These are phyloP conservation scores for Nigrospora osmanthi DNA, from an alignment of 2,329 filamentous ascomycete species.

Conservation along the genomic window DNA sequence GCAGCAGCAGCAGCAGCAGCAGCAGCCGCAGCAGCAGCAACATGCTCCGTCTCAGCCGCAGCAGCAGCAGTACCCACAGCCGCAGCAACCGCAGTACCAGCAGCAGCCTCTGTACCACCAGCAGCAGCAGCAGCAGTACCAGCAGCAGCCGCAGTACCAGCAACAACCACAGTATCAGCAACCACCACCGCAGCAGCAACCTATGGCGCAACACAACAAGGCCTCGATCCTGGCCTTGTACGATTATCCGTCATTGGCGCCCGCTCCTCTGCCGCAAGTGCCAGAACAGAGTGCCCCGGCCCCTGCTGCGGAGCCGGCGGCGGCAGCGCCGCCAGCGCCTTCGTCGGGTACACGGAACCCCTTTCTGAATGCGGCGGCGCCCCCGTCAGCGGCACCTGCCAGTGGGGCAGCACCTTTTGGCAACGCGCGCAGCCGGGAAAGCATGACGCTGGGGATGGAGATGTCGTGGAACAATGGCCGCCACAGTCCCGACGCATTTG, in stretches of 20 bases:
- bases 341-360: too few species aligned
- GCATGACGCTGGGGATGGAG: constrained; percentile 57
- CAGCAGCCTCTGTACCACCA: constrained; percentile 13
- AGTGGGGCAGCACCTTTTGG: constrained; percentile 10
- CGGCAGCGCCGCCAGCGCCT: constrained; percentile 12
- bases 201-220: constrained; percentile 41
- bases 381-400: not conserved
- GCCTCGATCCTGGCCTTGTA: constrained; percentile 71
- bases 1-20: constrained; percentile 14
- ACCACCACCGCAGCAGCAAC: constrained; percentile 20
- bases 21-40: constrained; percentile 9
- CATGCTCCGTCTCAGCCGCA: constrained; percentile 16
- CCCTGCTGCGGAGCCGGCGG: constrained; percentile 13
- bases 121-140: constrained; percentile 10
- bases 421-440: constrained; percentile 58
- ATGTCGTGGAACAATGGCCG: constrained; percentile 61
- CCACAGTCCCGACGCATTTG: constrained; percentile 75
- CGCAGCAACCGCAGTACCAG: constrained; percentile 18
- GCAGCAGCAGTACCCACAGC: constrained; percentile 25
- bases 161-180: constrained; percentile 19
- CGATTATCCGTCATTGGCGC: constrained; percentile 48
- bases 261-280: constrained; percentile 20
- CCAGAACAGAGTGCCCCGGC: constrained; percentile 13
- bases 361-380: constrained; percentile 2
- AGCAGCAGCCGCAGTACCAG: constrained; percentile 6